phyloP scores from a whole-genome alignment of 768 basidiomycete genomes.

The Mycena sanguinolenta region DNA sequence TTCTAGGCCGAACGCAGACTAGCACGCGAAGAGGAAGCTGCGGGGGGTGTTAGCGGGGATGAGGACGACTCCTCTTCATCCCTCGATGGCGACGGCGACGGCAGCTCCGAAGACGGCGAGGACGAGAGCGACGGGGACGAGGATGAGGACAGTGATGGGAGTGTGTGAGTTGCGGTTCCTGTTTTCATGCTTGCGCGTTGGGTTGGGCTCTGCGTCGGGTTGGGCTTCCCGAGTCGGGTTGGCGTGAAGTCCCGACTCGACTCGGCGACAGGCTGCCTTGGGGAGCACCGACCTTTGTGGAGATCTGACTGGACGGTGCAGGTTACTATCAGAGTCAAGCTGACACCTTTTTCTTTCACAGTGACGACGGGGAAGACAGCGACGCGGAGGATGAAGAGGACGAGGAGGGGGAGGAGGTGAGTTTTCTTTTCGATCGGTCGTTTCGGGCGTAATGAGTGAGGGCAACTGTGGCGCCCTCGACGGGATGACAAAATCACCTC shows the following conservation, averaged over 20 bases:
- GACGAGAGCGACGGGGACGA: constrained; percentile 78
- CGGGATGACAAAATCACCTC: too few relatives aligned
- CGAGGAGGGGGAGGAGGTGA: constrained; percentile 53
- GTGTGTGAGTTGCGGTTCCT: constrained; percentile 25
- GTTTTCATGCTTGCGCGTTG: neutral
- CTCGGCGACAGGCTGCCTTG: too few relatives aligned
- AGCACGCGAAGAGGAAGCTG: constrained; percentile 44
- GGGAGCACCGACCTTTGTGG: too few relatives aligned
- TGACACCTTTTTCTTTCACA: constrained; percentile 42
- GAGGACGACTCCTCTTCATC: constrained; percentile 58
- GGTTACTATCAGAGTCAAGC: neutral
- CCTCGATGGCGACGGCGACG: constrained; percentile 72
- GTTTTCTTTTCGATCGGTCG: neutral
- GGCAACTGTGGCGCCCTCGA: too few relatives aligned
- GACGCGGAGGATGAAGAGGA: constrained; percentile 39
- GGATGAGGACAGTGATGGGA: constrained; percentile 64
- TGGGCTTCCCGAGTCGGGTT: too few relatives aligned
- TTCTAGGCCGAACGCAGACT: constrained; percentile 33
- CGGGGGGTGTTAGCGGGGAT: constrained; percentile 37
- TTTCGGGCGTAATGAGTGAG: too few relatives aligned
- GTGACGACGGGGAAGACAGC: constrained; percentile 59
- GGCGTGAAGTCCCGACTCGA: too few relatives aligned
- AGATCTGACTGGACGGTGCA: neutral
- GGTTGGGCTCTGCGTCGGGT: too few relatives aligned
- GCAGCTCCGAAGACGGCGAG: constrained; percentile 73